Percentiles rank a stretch among this genome's conserved stretches.
Conservation (phyloP, 73 alveolate genomes). For the Blepharisma japonicum region DNA sequence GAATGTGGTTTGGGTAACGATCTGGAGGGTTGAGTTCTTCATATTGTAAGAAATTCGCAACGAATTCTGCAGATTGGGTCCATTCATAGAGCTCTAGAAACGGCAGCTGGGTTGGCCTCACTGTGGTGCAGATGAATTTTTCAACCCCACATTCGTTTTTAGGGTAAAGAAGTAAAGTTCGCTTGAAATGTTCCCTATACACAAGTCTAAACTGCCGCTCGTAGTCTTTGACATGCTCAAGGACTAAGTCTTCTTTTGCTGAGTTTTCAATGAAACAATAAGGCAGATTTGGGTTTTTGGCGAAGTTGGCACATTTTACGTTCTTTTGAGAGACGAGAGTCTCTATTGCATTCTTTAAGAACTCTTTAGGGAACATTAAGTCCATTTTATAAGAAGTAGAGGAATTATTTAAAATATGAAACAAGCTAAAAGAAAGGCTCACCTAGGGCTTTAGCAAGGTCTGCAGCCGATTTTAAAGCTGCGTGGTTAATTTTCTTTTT, state of each 20-base stretch:
- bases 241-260: slow-evolving; percentile 39
- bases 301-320: slow-evolving; percentile 62
- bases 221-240: slow-evolving; percentile 91
- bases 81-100: slow-evolving; percentile 91
- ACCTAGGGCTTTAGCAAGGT: background rate
- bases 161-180: slow-evolving; percentile 75
- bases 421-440: background rate
- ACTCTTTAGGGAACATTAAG: too few species aligned
- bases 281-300: too few species aligned
- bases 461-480: slow-evolving; percentile 13
- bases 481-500: slow-evolving; percentile 10
- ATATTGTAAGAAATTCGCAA: slow-evolving; percentile 89
- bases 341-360: too few species aligned
- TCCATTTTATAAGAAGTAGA: too few species aligned
- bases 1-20: slow-evolving; percentile 82
- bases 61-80: slow-evolving; percentile 86
- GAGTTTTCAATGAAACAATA: too few species aligned
- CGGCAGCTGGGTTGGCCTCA: slow-evolving; percentile 84
- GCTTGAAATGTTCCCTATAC: slow-evolving; percentile 69
- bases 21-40: slow-evolving; percentile 91
- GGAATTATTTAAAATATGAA: too few species aligned
- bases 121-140: slow-evolving; percentile 87
- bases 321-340: slow-evolving; percentile 31
- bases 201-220: slow-evolving; percentile 63
- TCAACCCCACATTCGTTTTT: slow-evolving; percentile 85